Conservation (phyloP, 768 basidiomycete genomes). For the Tricholoma matsutake region DNA sequence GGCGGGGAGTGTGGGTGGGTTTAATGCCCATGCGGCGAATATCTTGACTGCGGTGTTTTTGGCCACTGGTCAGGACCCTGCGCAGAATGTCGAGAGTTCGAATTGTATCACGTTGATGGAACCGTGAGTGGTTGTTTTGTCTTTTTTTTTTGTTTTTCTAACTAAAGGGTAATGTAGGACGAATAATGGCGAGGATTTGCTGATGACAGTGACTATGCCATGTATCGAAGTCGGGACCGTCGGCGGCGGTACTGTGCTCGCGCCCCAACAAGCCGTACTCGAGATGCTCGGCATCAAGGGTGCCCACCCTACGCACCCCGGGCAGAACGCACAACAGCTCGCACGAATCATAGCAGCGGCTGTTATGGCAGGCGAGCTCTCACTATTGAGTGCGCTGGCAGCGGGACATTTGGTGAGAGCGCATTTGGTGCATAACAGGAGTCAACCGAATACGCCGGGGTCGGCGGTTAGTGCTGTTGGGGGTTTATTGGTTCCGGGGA, state of each 20-base stretch:
- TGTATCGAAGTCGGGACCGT: constrained; percentile 98
- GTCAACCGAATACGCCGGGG: constrained; percentile 75
- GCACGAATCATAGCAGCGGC: constrained; percentile 88
- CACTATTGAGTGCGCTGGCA: constrained; percentile 87
- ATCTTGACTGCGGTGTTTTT: constrained; percentile 94
- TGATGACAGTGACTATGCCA: constrained; percentile 97
- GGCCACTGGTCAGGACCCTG: constrained; percentile 97
- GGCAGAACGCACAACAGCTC: constrained; percentile 84
- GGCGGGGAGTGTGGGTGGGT: constrained; percentile 97
- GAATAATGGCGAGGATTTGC: constrained; percentile 85
- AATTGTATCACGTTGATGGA: constrained; percentile 99
- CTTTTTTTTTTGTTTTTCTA: constrained; percentile 1
- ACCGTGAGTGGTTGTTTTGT: constrained; percentile 60
- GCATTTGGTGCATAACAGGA: constrained; percentile 90
- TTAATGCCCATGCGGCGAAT: constrained; percentile 98
- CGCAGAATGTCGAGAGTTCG: constrained; percentile 98
- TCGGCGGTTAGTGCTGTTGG: constrained; percentile 3
- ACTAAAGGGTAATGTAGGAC: no score
- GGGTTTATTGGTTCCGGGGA: neutral
- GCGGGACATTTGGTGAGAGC: constrained; percentile 94
- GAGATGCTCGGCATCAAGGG: constrained; percentile 94
- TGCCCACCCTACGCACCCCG: constrained; percentile 82
- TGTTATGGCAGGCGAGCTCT: constrained; percentile 97
- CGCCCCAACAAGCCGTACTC: constrained; percentile 85
- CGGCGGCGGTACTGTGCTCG: constrained; percentile 92